Evolutionary conservation across 345 rosid genomes (phyloP), one percentile per base, ranked within the genome.

Genomic region (Trapa bicornis): DNA sequence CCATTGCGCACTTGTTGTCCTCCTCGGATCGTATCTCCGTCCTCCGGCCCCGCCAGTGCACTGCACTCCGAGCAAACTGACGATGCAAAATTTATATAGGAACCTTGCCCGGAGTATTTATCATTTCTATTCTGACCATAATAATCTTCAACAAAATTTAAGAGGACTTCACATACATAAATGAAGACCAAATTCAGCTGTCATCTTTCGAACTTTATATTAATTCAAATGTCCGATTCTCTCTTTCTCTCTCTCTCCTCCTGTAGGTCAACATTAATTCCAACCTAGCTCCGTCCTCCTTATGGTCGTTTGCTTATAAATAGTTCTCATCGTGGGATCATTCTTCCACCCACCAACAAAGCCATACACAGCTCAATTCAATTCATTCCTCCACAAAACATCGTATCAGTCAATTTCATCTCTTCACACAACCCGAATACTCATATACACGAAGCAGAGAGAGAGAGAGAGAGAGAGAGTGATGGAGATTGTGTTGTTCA

Each of bases 301-400:
- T 4, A 0, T 4, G 0, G 39, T 4, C 57, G 45, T 63, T 29
- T 56, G 2, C 67, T 80, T 79, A 82, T 80, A 83, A 84, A 82
- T 77, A 79, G 77, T 75, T 70, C 41, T 12, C 43, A 8, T 41
- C 43, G 14, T 15, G 33, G 36, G 17, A 35, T 50, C 71, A 45
- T 69, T 52, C 9, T 66, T 41, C 48, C 48, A 5, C 13, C 47
- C 5, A 63, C 54, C 75, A 57, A 50, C 61, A 39, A 48, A 33
- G 52, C 37, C 9, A 13, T 42, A 22, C 70, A 22, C 29, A 22
- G 29, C 29, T 22, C 29, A 50, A 15, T 35, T 1, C 60, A 54
- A 54, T n/a, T 14, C 60, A n/a, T n/a, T 22, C 60, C 6, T n/a
- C 8, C 10, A 17, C 60, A 54, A 22, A n/a, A n/a, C 33, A 50